Evolutionary conservation across 2,329 filamentous ascomycete species (phyloP).

Genomic region (Paraphoma sp.): DNA sequence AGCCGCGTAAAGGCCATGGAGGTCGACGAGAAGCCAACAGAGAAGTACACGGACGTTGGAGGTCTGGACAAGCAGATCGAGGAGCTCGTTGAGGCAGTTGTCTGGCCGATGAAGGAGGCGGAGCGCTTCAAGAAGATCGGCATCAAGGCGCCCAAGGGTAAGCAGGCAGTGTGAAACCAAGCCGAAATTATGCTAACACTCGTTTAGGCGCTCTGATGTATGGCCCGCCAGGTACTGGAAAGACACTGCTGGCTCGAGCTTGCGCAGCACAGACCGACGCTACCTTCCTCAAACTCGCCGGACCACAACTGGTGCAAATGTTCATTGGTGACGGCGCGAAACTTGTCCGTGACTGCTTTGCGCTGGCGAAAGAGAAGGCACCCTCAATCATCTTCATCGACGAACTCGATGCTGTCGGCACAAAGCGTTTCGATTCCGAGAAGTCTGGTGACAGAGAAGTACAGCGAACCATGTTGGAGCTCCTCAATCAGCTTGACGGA

Average conservation of each 20-base stretch:
- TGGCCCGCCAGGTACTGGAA: slow-evolving; percentile 87
- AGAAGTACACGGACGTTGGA: slow-evolving; percentile 98
- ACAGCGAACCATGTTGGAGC: slow-evolving; percentile 97
- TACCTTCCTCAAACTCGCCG: slow-evolving; percentile 97
- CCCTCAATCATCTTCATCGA: slow-evolving; percentile 99
- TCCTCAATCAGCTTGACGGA: slow-evolving; percentile 97
- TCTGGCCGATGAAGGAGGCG: slow-evolving; percentile 99
- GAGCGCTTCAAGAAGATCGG: slow-evolving; percentile 99
- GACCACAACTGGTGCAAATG: slow-evolving; percentile 98
- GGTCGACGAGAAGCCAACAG: slow-evolving; percentile 98
- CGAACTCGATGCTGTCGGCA: slow-evolving; percentile 96
- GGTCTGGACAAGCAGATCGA: slow-evolving; percentile 99
- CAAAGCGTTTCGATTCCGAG: slow-evolving; percentile 97
- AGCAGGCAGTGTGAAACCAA: slow-evolving; percentile 18
- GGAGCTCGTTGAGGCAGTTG: slow-evolving; percentile 96
- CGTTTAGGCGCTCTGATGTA: slow-evolving; percentile 88
- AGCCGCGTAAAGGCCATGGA: slow-evolving; percentile 99
- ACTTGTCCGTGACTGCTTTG: slow-evolving; percentile 96
- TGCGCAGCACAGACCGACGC: slow-evolving; percentile 98
- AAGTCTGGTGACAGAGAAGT: slow-evolving; percentile 98
- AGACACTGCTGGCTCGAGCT: slow-evolving; percentile 90
- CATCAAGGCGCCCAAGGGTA: slow-evolving; percentile 99
- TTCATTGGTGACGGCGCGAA: slow-evolving; percentile 99
- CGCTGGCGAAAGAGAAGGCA: slow-evolving; percentile 96
- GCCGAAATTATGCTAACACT: slow-evolving; percentile 10